These are phyloP conservation scores for Yarrowia osloensis DNA, from an alignment of 805 yeast genomes.

Conservation along the genomic window DNA sequence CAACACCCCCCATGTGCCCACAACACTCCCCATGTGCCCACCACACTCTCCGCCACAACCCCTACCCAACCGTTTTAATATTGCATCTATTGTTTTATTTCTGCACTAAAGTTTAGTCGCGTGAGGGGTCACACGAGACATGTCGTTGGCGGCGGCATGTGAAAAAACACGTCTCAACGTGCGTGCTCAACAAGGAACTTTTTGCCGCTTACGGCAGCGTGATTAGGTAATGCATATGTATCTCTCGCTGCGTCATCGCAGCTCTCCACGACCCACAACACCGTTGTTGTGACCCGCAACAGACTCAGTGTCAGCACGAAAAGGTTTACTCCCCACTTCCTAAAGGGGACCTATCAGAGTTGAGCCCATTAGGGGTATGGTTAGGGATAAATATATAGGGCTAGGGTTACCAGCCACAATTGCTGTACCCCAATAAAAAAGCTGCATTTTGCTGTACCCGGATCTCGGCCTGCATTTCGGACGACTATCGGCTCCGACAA, in stretches of 20 bases:
- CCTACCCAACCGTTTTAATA: background rate
- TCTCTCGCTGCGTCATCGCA: too few relatives aligned
- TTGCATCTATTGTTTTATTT: background rate
- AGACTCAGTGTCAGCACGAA: background rate
- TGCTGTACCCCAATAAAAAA: background rate
- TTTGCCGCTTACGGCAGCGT: background rate
- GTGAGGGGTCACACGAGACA: conserved; percentile 5
- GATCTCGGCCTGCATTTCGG: conserved; percentile 12
- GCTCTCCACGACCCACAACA: background rate
- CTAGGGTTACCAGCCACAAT: conserved; percentile 8
- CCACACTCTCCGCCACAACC: background rate
- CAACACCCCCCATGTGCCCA: background rate
- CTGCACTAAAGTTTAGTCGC: background rate
- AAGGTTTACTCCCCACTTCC: background rate
- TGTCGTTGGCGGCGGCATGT: background rate
- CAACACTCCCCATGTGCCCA: background rate
- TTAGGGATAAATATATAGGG: background rate
- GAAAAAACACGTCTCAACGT: background rate
- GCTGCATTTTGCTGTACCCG: background rate
- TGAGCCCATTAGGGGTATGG: background rate
- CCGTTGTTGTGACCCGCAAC: background rate
- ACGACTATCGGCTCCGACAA: background rate
- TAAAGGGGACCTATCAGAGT: background rate
- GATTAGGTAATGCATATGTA: background rate
- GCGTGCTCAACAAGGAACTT: background rate